These are phyloP conservation scores for Rhodosporidiobolus odoratus DNA, from an alignment of 768 basidiomycete species.

Conservation along the genomic window DNA sequence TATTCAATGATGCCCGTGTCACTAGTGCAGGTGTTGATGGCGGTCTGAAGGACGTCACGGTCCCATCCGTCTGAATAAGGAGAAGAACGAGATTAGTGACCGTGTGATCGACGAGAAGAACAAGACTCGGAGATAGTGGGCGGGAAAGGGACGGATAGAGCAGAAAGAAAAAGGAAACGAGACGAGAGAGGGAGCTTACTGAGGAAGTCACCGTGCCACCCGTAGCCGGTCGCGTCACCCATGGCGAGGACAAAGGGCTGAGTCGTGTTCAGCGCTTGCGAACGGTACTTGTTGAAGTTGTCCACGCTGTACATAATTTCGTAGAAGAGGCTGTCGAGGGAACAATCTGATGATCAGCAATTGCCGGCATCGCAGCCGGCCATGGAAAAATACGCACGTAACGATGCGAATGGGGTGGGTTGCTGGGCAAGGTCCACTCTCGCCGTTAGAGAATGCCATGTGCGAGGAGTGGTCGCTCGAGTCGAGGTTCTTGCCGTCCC, in stretches of 20 bases:
- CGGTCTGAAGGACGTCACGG: constrained; percentile 29
- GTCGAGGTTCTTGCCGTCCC: constrained; percentile 50
- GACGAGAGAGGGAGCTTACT: neutral
- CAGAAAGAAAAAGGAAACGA: neutral
- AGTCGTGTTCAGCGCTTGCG: constrained; percentile 23
- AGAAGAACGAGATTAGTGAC: neutral
- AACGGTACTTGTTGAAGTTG: neutral
- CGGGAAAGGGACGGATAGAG: neutral
- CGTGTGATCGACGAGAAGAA: constrained; percentile 19
- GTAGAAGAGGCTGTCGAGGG: neutral
- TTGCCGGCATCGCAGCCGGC: too few relatives aligned
- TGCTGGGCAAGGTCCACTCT: constrained; percentile 37
- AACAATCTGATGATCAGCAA: too few relatives aligned
- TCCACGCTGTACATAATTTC: constrained; percentile 19
- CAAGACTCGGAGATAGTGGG: too few relatives aligned
- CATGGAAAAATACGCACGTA: constrained; percentile 10
- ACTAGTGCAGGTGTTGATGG: constrained; percentile 39
- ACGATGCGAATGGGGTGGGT: constrained; percentile 37
- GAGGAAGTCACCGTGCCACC: constrained; percentile 12
- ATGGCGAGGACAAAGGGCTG: constrained; percentile 33
- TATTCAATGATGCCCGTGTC: constrained; percentile 40
- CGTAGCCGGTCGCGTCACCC: constrained; percentile 16
- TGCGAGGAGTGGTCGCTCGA: constrained; percentile 49
- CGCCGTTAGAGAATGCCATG: constrained; percentile 45
- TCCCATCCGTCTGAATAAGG: constrained; percentile 39